Conservation (phyloP, 1,284 basidiomycete genomes). For the Lignosus rhinocerotis region DNA sequence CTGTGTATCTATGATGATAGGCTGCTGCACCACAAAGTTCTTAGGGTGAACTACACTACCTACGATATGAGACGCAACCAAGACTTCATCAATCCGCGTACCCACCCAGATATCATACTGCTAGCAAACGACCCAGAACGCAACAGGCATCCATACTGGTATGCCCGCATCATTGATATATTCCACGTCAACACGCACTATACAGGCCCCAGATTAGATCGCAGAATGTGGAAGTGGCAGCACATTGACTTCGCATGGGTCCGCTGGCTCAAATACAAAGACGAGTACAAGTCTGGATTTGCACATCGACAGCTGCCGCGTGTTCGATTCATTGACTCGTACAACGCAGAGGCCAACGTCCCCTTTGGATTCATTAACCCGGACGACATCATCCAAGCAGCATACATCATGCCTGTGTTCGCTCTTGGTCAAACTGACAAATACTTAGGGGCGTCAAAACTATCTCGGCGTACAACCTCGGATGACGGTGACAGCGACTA, state of each 20-base stretch:
- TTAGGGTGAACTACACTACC: slow-evolving; percentile 34
- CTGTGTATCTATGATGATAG: slow-evolving; percentile 26
- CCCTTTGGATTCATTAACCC: slow-evolving; percentile 31
- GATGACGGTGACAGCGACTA: background rate
- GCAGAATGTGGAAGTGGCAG: background rate
- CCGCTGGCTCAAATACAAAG: slow-evolving; percentile 27
- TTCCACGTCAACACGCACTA: slow-evolving; percentile 25
- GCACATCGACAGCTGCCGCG: slow-evolving; percentile 2
- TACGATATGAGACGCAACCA: slow-evolving; percentile 35
- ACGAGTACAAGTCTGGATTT: background rate
- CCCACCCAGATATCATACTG: slow-evolving; percentile 33
- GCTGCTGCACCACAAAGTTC: slow-evolving; percentile 28
- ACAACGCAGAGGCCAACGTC: background rate
- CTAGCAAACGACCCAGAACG: slow-evolving; percentile 15
- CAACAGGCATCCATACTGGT: too few relatives aligned
- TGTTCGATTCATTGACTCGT: slow-evolving; percentile 7
- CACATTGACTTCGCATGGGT: slow-evolving; percentile 30
- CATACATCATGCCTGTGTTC: slow-evolving; percentile 29
- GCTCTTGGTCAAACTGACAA: background rate
- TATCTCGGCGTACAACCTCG: background rate
- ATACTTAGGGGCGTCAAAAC: background rate
- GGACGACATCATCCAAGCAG: slow-evolving; percentile 21
- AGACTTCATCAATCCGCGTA: slow-evolving; percentile 37
- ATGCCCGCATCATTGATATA: slow-evolving; percentile 33
- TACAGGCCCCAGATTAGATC: background rate